Evolutionary conservation across 2,329 filamentous ascomycete species (phyloP), one percentile per base, ranked within the genome.

Genomic region (Cryphonectria japonica): DNA sequence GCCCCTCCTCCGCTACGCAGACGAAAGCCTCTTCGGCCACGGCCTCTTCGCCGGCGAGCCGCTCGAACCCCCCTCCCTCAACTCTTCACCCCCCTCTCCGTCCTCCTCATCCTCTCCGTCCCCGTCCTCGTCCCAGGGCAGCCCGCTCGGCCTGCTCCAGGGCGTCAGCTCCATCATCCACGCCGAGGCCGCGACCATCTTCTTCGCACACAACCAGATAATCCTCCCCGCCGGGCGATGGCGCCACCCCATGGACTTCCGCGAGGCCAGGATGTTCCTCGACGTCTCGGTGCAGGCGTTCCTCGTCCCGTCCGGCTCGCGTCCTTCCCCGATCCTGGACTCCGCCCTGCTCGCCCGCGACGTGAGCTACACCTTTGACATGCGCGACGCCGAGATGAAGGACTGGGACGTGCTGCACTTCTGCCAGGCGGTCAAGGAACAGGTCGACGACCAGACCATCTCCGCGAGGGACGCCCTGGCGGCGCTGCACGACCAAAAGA

Each of bases 301-400:
- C 43, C 16, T 22, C 43, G 43, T 5, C 14, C 16, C 37, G 37
- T 39, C 37, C 8, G 37, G 43, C 43, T 1, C 43, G 16, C 43
- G 43, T 8, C 16, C 43, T 1, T 22, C 43, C 43, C 43, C 43
- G 16, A 50, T 22, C 43, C 32, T 39, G 3, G 50, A 57, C 50
- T 64, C 64, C 34, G 63, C 59, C 14, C 59, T 5, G 13, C 52
- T 72, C 26, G 39, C 66, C 11, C 63, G 68, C 3, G 68, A 72
- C 43, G 70, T 72, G 37, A 72, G 70, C 43, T 72, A 67, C 32
- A 22, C 68, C 13, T 72, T 72, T 32, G 68, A 72, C 50, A 70
- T 72, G 68, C 70, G 70, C 26, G 70, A 72, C 14, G 2, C 22
- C 22, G 32, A n/a, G 16, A n/a, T 19, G 8, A 19, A n/a, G 5